Base-by-base conservation (phyloP, 2,329 filamentous ascomycete genomes). In the Aspergillus fumigatus region DNA sequence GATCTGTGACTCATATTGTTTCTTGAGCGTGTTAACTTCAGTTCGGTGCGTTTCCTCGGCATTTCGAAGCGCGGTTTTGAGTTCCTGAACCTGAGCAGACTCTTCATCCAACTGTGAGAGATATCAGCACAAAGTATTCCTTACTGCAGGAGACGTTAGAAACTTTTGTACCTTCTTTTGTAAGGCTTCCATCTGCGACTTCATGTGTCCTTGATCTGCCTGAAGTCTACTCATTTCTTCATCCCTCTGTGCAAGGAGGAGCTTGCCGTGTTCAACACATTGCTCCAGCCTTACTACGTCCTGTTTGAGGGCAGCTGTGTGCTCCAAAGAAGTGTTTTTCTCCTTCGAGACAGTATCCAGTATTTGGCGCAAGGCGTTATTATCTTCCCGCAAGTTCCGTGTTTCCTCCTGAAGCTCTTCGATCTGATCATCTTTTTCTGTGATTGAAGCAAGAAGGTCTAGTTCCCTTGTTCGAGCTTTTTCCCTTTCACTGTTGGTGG, bases 351-450 rank as follows among this genome's bases (percentile, higher is more conserved):
- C 48, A 6, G 56, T 51, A 27, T 69, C 62, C 5, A 71, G 45
- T 8, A 54, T 56, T 27, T 64, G 62, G 4, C 56, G 59, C 8
- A 68, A 47, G 27, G 63, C 49, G 19, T 63, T 54, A 55, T 64
- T 65, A 41, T 68, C 62, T 29, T 57, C 57, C 54, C 52, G 59
- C n/a, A 67, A 57, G 17, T 53, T 49, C 45, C 62, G 61, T 4
- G 77, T 54, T 26, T 73, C 62, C 48, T 75, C 69, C 26, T 77
- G 71, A 11, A 76, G 61, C 43, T 76, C 73, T 26, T 79, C 76
- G 4, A 79, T 53, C 5, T 70, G 67, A 54, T 81, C 78, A 32
- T 80, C 75, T 55, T 76, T 79, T 21, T 73, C 74, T 1, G 77
- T 76, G 4, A 77, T 56, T 7, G 66, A 72, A 41, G 77, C 73